Conservation (phyloP, 2,329 filamentous ascomycete genomes). For the Leptographium flavum region DNA sequence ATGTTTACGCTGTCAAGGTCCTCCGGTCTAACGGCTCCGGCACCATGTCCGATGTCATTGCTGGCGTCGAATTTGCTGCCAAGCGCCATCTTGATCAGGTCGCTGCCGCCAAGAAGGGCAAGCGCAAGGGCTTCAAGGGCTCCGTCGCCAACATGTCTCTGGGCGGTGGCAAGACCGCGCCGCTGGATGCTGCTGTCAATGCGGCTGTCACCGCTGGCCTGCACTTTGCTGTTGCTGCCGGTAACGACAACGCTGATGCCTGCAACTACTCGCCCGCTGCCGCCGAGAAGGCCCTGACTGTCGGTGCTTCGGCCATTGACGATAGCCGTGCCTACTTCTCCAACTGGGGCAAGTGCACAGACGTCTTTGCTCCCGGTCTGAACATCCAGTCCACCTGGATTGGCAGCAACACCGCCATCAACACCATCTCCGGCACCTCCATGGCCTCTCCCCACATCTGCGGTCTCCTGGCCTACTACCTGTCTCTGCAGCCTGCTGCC, state of each 20-base stretch:
- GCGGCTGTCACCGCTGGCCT: slow-evolving; percentile 83
- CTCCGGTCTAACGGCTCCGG: slow-evolving; percentile 93
- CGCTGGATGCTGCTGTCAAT: slow-evolving; percentile 85
- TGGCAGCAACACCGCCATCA: slow-evolving; percentile 86
- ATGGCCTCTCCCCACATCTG: slow-evolving; percentile 97
- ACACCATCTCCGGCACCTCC: slow-evolving; percentile 98
- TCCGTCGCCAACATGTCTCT: slow-evolving; percentile 99
- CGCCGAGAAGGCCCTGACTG: slow-evolving; percentile 81
- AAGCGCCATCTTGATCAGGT: slow-evolving; percentile 63
- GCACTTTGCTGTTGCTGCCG: slow-evolving; percentile 95
- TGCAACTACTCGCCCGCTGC: slow-evolving; percentile 98
- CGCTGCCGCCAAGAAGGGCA: slow-evolving; percentile 67
- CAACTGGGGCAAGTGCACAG: slow-evolving; percentile 98
- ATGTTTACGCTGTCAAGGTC: slow-evolving; percentile 95
- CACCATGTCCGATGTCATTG: slow-evolving; percentile 97
- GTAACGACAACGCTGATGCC: slow-evolving; percentile 97
- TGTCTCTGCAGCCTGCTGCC: slow-evolving; percentile 81
- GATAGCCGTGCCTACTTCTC: slow-evolving; percentile 99
- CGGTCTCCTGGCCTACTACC: slow-evolving; percentile 93
- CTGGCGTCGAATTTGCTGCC: slow-evolving; percentile 93
- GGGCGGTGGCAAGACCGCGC: slow-evolving; percentile 88
- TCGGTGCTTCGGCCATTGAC: slow-evolving; percentile 83
- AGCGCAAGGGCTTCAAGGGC: slow-evolving; percentile 96
- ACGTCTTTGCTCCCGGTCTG: slow-evolving; percentile 95
- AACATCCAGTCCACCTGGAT: slow-evolving; percentile 99